Base-by-base conservation (phyloP, 805 yeast species). In the Jamesozyma rosinii region DNA sequence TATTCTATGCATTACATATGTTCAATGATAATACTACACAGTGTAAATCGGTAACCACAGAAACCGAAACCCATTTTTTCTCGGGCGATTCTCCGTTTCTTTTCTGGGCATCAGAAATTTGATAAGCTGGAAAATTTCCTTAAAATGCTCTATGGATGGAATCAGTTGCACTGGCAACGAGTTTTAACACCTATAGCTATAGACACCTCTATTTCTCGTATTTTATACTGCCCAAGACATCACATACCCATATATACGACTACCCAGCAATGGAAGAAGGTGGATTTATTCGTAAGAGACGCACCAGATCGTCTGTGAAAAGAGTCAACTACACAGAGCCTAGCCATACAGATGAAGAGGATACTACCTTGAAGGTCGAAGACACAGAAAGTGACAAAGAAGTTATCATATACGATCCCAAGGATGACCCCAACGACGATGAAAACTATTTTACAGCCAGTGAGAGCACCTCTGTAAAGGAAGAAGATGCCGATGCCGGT, bases 311-410 rank as follows among this genome's bases (percentile, higher is more conserved):
- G 14, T 50, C 65, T 2, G 59, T 53, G 33, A 54, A 54, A 40
- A 61, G 59, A 8, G 65, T 67, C 22, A 67, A 61, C 33, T 66
- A 66, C 41, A 63, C 56, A 3, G 71, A 66, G 40, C 52, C 50
- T 43, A 54, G 58, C 30, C 59, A 55, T 27, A 56, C 18, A 14
- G 50, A 35, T n/a, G 43, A 35, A 4, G 48, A 45, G 27, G 43
- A 38, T 4, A 33, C 33, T 13, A 41, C 40, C 11, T 14, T 44
- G 34, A 37, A 41, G 30, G 30, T 15, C 6, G 44, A 36, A 22
- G 44, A 41, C 14, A 29, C 4, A 11, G 19, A 27, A 8, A 9
- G 20, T 13, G 38, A 35, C 5, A 27, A 42, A 20, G 27, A 30
- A 3, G 13, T 19, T 21, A 35, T 19, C 17, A 44, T 22, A 1